These are phyloP conservation scores for Lomentospora prolificans DNA, from an alignment of 2,329 filamentous ascomycete genomes.

Conservation along the genomic window DNA sequence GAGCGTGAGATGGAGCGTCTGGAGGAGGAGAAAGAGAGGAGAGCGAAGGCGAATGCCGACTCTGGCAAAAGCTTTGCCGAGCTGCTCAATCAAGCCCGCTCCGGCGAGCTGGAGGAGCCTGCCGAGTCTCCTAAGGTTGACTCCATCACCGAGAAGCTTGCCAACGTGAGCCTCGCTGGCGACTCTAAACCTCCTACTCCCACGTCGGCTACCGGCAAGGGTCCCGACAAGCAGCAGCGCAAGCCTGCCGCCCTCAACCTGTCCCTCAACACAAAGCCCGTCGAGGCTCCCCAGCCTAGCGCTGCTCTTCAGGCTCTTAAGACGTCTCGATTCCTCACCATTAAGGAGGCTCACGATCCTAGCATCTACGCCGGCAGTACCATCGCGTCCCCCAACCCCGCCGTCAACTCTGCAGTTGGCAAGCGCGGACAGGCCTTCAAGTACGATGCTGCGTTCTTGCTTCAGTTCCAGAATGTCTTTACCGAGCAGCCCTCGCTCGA, in stretches of 20 bases:
- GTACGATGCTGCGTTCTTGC: conserved; percentile 89
- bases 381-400: conserved; percentile 83
- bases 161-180: conserved; percentile 36
- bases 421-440: conserved; percentile 80
- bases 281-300: conserved; percentile 87
- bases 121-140: conserved; percentile 17
- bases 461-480: conserved; percentile 94
- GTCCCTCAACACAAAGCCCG: conserved; percentile 67
- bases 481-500: conserved; percentile 93
- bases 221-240: conserved; percentile 49
- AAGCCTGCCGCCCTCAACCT: conserved; percentile 89
- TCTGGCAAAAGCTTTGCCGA: conserved; percentile 46
- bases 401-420: conserved; percentile 69
- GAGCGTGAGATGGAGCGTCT: conserved; percentile 64
- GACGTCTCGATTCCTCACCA: conserved; percentile 77
- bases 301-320: conserved; percentile 89
- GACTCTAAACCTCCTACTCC: conserved; percentile 30
- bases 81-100: conserved; percentile 20
- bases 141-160: conserved; percentile 37
- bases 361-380: conserved; percentile 27
- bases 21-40: conserved; percentile 59
- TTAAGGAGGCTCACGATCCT: conserved; percentile 38
- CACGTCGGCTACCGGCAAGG: conserved; percentile 35
- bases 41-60: conserved; percentile 40
- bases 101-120: background rate